Evolutionary conservation across 108 stramenopile genomes (phyloP), one percentile per base, ranked within the genome.

Genomic region (Pseudonitzschia pungens): DNA sequence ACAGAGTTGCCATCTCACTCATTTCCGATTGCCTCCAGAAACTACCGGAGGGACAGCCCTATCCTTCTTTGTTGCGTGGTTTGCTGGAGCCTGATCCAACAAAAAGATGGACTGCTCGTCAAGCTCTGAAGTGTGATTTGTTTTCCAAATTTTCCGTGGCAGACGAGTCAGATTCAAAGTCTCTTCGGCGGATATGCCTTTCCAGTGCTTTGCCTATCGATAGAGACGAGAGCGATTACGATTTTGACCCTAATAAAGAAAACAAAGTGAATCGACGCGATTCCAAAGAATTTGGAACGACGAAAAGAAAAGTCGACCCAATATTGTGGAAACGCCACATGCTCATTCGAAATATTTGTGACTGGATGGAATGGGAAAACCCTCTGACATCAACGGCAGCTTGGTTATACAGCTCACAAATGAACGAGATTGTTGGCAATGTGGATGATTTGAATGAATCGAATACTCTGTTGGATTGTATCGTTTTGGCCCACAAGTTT

Each of bases 361-460:
- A 62, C 28, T 79, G 84, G 40, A 68, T 91, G 60, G 88, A 87
- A 44, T 85, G 79, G 67, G 70, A 77, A 55, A 85, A 88, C 64
- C 92, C 92, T 33, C 72, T 89, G 73, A 90, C 89, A 27, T 72
- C 67, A 43, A 42, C 76, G 41, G 92, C 92, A 3, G 90, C 92
- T 59, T 32, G 81, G 36, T 45, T 53, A 12, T 94, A 87, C 62
- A 80, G 80, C 55, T 67, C 56, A 15, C 80, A 86, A 78, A 84
- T 94, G 85, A 69, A 75, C 60, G 78, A 91, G 63, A 68, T 94
- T 24, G 87, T 86, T 64, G 64, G 40, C 5, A 77, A 70, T 28
- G 42, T 94, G 36, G 88, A 90, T 29, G 81, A 94, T 54, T 64
- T 80, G 45, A 36, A 67, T 40, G 80, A 83, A 29, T 72, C 84